Evolutionary conservation across 305 asterid genomes (phyloP).

Genomic region (Solanum hybrid): DNA sequence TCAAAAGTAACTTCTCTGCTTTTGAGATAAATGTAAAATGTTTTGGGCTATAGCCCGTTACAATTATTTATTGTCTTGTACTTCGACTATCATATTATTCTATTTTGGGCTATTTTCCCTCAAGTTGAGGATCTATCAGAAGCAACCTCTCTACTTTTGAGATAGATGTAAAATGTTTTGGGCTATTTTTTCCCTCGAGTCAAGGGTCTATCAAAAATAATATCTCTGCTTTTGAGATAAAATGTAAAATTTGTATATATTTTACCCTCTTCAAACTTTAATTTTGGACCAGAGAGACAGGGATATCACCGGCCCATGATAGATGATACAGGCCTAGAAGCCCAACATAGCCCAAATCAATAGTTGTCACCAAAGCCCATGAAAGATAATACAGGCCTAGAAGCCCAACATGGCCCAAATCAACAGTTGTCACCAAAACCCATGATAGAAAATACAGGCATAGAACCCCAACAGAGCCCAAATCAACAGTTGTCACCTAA

Average conservation of each 20-base stretch:
- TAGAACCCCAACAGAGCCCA: background rate
- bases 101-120: too few relatives aligned
- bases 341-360: background rate
- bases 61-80: too few relatives aligned
- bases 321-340: background rate
- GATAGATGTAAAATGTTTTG: background rate
- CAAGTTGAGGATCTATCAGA: too few relatives aligned
- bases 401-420: background rate
- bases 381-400: background rate
- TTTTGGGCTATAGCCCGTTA: background rate
- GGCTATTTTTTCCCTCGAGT: background rate
- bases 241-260: too few relatives aligned
- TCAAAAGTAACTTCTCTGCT: too few relatives aligned
- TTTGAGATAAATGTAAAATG: background rate
- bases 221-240: too few relatives aligned
- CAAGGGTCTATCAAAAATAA: too few relatives aligned
- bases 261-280: background rate
- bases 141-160: background rate
- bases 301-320: background rate
- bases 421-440: background rate
- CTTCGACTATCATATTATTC: background rate
- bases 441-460: background rate
- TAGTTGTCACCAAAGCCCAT: background rate
- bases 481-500: background rate
- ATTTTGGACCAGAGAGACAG: background rate